Conservation (phyloP, 192 early-diverging fungal genomes). For the Coemansia sp. region DNA sequence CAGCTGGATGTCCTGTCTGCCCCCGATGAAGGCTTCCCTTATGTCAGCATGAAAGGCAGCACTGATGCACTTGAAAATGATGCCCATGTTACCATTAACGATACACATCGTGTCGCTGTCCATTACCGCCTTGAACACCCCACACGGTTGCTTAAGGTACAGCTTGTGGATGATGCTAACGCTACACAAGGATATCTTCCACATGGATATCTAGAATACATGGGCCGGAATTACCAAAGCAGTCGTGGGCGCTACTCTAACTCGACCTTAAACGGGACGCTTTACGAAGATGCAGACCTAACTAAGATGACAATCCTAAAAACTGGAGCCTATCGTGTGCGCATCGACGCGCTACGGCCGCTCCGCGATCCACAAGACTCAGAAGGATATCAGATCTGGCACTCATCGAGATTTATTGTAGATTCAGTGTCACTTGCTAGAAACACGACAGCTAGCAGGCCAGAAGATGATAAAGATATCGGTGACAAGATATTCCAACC, state of each 20-base stretch:
- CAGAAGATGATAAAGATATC: conserved; percentile 15
- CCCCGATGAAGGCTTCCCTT: conserved; percentile 45
- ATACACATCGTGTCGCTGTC: conserved; percentile 32
- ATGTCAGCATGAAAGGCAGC: conserved; percentile 36
- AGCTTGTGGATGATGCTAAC: conserved; percentile 46
- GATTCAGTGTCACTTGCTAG: conserved; percentile 38
- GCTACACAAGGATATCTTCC: conserved; percentile 43
- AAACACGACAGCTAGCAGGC: conserved; percentile 10
- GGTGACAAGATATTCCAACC: conserved; percentile 8
- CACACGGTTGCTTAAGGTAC: conserved; percentile 44
- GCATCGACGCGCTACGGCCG: conserved; percentile 50
- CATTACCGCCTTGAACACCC: conserved; percentile 53
- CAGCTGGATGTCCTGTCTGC: conserved; percentile 39
- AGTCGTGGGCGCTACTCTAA: conserved; percentile 40
- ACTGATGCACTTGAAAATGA: conserved; percentile 31
- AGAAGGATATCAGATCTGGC: conserved; percentile 48
- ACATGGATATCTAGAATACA: conserved; percentile 45
- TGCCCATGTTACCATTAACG: conserved; percentile 31
- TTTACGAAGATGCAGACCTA: conserved; percentile 43
- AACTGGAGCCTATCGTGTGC: conserved; percentile 45
- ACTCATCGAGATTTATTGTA: conserved; percentile 45
- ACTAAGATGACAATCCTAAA: conserved; percentile 20
- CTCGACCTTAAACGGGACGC: conserved; percentile 51
- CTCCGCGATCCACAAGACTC: conserved; percentile 40
- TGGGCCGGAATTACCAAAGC: conserved; percentile 53